A percentile compares a stretch with the other conserved stretches of the same genome.
These are phyloP conservation scores for Aureobasidium sp. DNA, from an alignment of 2,329 filamentous ascomycete genomes.

Conservation along the genomic window DNA sequence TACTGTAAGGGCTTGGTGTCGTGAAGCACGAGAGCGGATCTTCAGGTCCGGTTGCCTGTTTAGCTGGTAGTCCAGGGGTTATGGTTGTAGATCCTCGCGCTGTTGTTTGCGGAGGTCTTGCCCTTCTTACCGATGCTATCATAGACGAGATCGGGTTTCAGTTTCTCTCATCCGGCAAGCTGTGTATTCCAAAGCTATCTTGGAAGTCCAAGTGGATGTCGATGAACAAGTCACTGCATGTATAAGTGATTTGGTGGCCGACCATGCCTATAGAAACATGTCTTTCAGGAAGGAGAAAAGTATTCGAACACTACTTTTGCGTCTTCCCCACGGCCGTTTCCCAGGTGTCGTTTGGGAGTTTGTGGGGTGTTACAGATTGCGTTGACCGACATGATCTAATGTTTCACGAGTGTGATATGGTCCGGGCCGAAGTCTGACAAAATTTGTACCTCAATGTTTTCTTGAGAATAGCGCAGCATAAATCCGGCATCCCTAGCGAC, in stretches of 20 bases:
- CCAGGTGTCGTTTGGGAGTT: not conserved
- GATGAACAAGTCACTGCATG: not conserved
- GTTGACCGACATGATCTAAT: not conserved
- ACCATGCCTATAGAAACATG: not conserved
- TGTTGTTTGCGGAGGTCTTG: not conserved
- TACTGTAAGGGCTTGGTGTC: not conserved
- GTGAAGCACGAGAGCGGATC: not conserved
- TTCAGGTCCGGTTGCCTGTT: not conserved
- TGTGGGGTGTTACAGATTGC: not conserved
- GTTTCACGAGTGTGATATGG: conserved; percentile 1
- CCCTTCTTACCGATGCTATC: not conserved
- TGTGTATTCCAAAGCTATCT: not conserved
- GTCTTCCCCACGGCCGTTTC: not conserved
- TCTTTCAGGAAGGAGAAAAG: not conserved
- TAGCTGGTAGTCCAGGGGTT: not conserved
- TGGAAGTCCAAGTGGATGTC: not conserved
- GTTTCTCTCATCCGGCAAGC: not conserved
- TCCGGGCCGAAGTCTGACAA: not conserved
- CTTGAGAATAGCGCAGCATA: not conserved
- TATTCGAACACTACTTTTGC: not conserved
- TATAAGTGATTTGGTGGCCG: not conserved
- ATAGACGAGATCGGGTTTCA: not conserved
- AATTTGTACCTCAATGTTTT: not conserved
- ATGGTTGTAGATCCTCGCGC: not conserved
- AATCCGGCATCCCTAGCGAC: not conserved